Percentiles rank a stretch among this genome's conserved stretches.
Evolutionary conservation across 192 early-diverging fungal genomes (phyloP).

Genomic region (Mortierella antarctica): DNA sequence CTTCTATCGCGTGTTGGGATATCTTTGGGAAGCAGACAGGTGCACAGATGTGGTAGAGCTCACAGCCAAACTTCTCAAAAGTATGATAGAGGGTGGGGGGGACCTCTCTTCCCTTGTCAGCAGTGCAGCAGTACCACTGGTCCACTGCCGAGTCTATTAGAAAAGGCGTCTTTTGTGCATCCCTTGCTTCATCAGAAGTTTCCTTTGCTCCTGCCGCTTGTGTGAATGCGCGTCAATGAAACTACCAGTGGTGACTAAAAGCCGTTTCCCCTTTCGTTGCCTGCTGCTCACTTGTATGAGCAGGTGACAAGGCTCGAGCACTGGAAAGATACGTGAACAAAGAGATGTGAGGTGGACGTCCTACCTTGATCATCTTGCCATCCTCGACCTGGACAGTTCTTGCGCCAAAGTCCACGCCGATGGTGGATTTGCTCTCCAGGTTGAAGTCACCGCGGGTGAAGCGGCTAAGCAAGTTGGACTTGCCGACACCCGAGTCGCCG

Average conservation of each 20-base stretch:
- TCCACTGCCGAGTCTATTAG: no score
- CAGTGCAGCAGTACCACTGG: no score
- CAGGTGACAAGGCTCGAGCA: neutral
- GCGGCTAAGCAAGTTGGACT: slow-evolving; percentile 82
- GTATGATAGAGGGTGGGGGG: no score
- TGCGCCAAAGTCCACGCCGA: slow-evolving; percentile 56
- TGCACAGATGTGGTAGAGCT: neutral
- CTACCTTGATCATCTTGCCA: slow-evolving; percentile 95
- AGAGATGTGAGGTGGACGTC: neutral
- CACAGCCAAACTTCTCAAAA: no score
- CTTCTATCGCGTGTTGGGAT: neutral
- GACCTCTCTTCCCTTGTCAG: no score
- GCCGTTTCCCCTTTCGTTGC: no score
- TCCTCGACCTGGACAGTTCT: slow-evolving; percentile 66
- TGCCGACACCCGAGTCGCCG: slow-evolving; percentile 85
- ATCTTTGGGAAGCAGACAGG: neutral
- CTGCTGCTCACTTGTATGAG: no score
- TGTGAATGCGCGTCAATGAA: no score
- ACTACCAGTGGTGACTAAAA: no score
- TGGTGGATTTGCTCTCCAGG: slow-evolving; percentile 54
- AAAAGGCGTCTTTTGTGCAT: no score
- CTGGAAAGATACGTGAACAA: neutral
- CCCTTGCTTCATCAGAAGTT: no score
- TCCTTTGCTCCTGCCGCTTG: no score
- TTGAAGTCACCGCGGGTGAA: slow-evolving; percentile 72